phyloP scores from a whole-genome alignment of 169 alveolate species.

The Cryptosporidium parvum region DNA sequence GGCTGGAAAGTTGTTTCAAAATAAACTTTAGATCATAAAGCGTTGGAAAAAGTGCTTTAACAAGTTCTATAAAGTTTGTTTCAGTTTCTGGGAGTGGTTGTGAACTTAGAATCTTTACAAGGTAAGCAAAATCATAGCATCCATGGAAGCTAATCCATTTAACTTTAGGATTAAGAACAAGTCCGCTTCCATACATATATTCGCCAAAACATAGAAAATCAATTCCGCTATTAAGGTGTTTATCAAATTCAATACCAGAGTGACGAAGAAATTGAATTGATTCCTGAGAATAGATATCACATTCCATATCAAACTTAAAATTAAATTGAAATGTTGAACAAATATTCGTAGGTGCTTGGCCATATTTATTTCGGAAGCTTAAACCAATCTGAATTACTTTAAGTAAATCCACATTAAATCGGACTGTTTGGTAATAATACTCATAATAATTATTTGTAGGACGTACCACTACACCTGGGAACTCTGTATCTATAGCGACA shows the following conservation, averaged over 20 bases:
- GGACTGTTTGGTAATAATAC: slow-evolving; percentile 94
- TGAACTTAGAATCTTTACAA: slow-evolving; percentile 91
- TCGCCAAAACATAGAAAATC: slow-evolving; percentile 95
- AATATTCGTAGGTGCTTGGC: slow-evolving; percentile 89
- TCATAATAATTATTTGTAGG: slow-evolving; percentile 88
- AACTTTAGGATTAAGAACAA: slow-evolving; percentile 96
- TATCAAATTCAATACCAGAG: slow-evolving; percentile 97
- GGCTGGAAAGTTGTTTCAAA: slow-evolving; percentile 86
- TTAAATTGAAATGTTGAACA: slow-evolving; percentile 97
- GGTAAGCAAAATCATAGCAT: slow-evolving; percentile 97
- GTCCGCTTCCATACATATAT: slow-evolving; percentile 93
- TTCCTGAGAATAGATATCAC: slow-evolving; percentile 93
- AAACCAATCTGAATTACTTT: slow-evolving; percentile 97
- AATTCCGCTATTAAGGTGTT: slow-evolving; percentile 93
- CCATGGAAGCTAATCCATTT: slow-evolving; percentile 98
- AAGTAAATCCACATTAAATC: slow-evolving; percentile 94
- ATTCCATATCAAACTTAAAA: slow-evolving; percentile 92
- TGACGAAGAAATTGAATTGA: slow-evolving; percentile 92
- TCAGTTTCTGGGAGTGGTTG: slow-evolving; percentile 93
- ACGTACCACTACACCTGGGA: slow-evolving; percentile 93
- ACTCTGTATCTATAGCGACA: slow-evolving; percentile 92
- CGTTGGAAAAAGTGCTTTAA: slow-evolving; percentile 94
- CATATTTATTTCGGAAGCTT: slow-evolving; percentile 93
- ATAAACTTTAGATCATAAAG: slow-evolving; percentile 94
- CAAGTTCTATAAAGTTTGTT: slow-evolving; percentile 90